Conservation (phyloP, 352 stramenopile species). For the Globisporangium parvum region DNA sequence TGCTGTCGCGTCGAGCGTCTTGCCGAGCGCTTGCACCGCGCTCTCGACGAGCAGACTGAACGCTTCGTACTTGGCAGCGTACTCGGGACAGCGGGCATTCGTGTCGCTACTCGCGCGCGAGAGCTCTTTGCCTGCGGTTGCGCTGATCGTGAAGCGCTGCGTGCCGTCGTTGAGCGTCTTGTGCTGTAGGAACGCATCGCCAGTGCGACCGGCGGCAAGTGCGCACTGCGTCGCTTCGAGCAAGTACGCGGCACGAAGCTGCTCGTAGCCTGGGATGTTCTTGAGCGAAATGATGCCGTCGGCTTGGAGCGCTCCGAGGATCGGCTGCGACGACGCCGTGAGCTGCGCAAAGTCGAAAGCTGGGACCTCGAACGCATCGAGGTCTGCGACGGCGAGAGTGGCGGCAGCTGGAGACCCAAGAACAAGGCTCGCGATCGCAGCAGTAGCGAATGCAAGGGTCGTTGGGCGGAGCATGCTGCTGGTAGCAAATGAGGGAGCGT, state of each 20-base stretch:
- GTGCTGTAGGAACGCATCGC: constrained; percentile 22
- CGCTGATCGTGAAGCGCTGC: constrained; percentile 35
- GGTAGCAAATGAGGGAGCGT: not conserved
- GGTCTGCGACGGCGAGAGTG: not conserved
- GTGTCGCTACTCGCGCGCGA: constrained; percentile 14
- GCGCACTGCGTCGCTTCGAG: constrained; percentile 30
- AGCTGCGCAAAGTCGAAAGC: not conserved
- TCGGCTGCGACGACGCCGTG: not conserved
- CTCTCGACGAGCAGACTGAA: constrained; percentile 38
- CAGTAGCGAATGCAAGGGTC: not conserved
- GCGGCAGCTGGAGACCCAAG: not conserved
- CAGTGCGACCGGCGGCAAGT: constrained; percentile 16
- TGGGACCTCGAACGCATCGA: not conserved
- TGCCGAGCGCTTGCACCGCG: constrained; percentile 31
- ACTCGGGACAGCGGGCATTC: constrained; percentile 26
- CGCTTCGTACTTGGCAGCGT: constrained; percentile 28
- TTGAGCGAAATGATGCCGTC: constrained; percentile 42
- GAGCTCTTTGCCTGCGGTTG: constrained; percentile 33
- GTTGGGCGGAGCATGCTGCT: not conserved
- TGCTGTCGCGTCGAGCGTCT: constrained; percentile 28
- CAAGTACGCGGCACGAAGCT: constrained; percentile 29
- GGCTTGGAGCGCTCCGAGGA: constrained; percentile 29
- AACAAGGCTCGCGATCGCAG: not conserved
- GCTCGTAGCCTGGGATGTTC: constrained; percentile 43
- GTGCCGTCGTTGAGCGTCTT: constrained; percentile 53